A percentile compares a stretch with the other conserved stretches of the same genome.
Evolutionary conservation across 106 monocot genomes (phyloP).

Genomic region (Dioscorea alata): DNA sequence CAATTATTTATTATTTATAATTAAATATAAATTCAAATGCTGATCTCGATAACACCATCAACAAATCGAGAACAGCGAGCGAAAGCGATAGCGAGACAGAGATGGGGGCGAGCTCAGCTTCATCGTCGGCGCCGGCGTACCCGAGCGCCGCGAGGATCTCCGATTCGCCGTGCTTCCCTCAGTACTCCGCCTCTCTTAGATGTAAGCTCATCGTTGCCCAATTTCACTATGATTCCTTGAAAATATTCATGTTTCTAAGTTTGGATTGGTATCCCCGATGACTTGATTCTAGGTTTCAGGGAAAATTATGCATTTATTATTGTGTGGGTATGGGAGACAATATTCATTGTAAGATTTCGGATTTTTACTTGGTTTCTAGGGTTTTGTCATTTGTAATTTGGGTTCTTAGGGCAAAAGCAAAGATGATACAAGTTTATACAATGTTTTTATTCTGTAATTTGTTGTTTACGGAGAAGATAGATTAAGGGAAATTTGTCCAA

Average conservation of each 20-base stretch:
- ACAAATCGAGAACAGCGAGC: no score
- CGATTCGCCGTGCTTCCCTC: slow-evolving; percentile 80
- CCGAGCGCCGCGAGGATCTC: slow-evolving; percentile 71
- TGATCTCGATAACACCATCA: no score
- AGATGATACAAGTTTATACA: no score
- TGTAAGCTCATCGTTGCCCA: slow-evolving; percentile 26
- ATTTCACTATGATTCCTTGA: not conserved
- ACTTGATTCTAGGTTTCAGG: not conserved
- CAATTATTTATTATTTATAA: no score
- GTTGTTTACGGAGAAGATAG: no score
- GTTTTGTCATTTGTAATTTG: no score
- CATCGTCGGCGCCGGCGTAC: slow-evolving; percentile 21
- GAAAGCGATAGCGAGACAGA: not conserved
- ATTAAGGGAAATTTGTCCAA: no score
- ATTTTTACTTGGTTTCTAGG: not conserved
- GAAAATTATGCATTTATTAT: not conserved
- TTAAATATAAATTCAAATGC: no score
- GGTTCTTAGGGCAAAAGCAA: no score
- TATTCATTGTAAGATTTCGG: not conserved
- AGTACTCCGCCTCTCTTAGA: slow-evolving; percentile 92
- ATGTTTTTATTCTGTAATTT: no score
- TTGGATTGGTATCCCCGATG: not conserved
- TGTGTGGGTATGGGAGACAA: not conserved
- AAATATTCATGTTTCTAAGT: not conserved
- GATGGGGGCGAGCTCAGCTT: slow-evolving; percentile 5